These are phyloP conservation scores for Rhodotorula glutinis DNA, from an alignment of 1,284 basidiomycete species.

Conservation along the genomic window DNA sequence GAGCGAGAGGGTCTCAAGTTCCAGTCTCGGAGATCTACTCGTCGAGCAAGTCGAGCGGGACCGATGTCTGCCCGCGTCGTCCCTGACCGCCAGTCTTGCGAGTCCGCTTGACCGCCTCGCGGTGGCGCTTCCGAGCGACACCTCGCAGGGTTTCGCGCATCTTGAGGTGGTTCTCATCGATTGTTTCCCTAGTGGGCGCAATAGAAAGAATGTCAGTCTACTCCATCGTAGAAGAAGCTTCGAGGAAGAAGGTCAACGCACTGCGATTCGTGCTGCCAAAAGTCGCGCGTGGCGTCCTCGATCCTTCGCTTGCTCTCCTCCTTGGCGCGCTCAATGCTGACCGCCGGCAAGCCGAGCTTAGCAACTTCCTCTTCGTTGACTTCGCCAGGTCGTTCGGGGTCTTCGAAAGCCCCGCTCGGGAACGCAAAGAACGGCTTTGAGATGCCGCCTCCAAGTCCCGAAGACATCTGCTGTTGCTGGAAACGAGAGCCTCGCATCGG, in stretches of 20 bases:
- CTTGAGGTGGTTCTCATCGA: slow-evolving; percentile 33
- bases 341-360: slow-evolving; percentile 6
- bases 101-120: slow-evolving; percentile 36
- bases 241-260: slow-evolving; percentile 8
- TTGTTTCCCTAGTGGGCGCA: slow-evolving; percentile 23
- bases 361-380: not conserved
- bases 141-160: slow-evolving; percentile 34
- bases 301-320: not conserved
- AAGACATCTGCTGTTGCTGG: not conserved
- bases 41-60: slow-evolving; percentile 9
- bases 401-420: slow-evolving; percentile 18
- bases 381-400: not conserved
- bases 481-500: not conserved
- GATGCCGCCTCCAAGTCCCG: slow-evolving; percentile 6
- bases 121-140: slow-evolving; percentile 31
- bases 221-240: not conserved
- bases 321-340: not conserved
- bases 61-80: not conserved
- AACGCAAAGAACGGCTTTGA: slow-evolving; percentile 27
- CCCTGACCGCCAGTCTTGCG: slow-evolving; percentile 13
- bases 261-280: slow-evolving; percentile 29
- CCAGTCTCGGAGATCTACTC: slow-evolving; percentile 1
- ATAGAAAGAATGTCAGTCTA: not conserved
- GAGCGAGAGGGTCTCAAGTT: too few relatives aligned
- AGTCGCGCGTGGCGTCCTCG: slow-evolving; percentile 13